Conservation (phyloP, 2,329 filamentous ascomycete genomes). For the Aphanocladium album region DNA sequence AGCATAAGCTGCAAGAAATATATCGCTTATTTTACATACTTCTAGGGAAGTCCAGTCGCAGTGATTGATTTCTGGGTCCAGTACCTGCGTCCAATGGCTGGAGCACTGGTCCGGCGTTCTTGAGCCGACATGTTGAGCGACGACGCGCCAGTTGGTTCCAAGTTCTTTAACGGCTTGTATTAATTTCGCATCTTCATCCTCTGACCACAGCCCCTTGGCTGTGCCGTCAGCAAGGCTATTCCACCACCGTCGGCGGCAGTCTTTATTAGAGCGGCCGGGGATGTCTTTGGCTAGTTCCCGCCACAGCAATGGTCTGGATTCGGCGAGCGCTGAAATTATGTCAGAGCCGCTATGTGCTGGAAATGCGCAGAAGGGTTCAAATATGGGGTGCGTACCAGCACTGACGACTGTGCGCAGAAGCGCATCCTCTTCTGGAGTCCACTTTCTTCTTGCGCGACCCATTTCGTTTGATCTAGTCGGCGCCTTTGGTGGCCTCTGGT, state of each 20-base stretch:
- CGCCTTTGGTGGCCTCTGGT: too few species aligned
- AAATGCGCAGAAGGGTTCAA: neutral
- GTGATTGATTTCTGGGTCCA: slow-evolving; percentile 7
- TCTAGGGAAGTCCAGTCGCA: neutral
- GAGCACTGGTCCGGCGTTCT: slow-evolving; percentile 5
- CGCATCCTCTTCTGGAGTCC: neutral
- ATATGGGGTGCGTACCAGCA: neutral
- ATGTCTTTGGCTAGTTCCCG: neutral
- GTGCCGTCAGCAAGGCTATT: slow-evolving; percentile 12
- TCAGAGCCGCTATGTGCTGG: neutral
- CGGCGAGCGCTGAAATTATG: neutral
- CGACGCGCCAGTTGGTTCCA: neutral
- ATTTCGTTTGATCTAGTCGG: neutral
- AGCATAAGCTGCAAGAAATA: neutral
- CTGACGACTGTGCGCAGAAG: neutral
- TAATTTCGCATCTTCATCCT: neutral
- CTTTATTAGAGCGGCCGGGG: neutral
- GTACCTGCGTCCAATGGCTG: slow-evolving; percentile 3
- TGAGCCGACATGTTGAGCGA: neutral
- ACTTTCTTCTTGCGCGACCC: slow-evolving; percentile 2
- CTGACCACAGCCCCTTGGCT: slow-evolving; percentile 12
- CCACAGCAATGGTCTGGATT: neutral
- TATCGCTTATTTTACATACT: neutral
- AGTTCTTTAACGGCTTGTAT: neutral
- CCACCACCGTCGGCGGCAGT: slow-evolving; percentile 4